A percentile compares a stretch with the other conserved stretches of the same genome.
Evolutionary conservation across 2,329 filamentous ascomycete species (phyloP).

Genomic region (Biscogniauxia marginata): DNA sequence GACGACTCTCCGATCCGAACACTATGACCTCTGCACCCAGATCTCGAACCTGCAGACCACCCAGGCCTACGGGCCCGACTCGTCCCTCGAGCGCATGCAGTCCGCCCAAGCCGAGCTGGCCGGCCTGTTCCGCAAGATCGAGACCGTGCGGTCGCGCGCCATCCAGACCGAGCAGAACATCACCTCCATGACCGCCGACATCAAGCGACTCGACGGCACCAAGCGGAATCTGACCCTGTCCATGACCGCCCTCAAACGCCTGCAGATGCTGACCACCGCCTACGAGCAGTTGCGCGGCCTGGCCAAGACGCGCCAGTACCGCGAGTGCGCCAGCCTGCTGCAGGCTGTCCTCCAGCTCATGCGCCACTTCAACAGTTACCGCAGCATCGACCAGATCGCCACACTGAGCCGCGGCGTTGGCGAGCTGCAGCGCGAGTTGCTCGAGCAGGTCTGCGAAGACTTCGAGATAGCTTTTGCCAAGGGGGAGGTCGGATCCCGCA

Average conservation of each 20-base stretch:
- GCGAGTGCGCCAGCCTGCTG: conserved; percentile 89
- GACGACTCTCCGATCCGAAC: conserved; percentile 68
- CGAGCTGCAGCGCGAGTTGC: conserved; percentile 84
- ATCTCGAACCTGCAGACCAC: conserved; percentile 72
- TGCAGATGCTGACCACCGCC: conserved; percentile 99
- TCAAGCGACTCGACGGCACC: conserved; percentile 93
- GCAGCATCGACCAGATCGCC: conserved; percentile 97
- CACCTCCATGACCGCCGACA: conserved; percentile 98
- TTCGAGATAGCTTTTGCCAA: conserved; percentile 95
- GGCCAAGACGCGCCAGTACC: conserved; percentile 83
- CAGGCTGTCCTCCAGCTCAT: conserved; percentile 97
- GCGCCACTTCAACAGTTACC: conserved; percentile 97
- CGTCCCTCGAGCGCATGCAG: conserved; percentile 88
- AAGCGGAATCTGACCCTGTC: conserved; percentile 95
- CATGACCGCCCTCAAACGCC: conserved; percentile 94
- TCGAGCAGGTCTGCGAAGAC: conserved; percentile 98
- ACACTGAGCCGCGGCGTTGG: conserved; percentile 88
- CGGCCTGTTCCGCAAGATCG: conserved; percentile 90
- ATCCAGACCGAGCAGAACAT: conserved; percentile 93
- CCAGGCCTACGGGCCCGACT: conserved; percentile 82
- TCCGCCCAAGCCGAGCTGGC: conserved; percentile 86
- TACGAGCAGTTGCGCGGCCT: conserved; percentile 90
- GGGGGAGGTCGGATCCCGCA: conserved; percentile 71
- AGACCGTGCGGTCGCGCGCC: conserved; percentile 84
- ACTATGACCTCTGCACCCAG: conserved; percentile 77